Conservation (phyloP, 176 grass and related monocot species). For the Aegilops umbellulata region DNA sequence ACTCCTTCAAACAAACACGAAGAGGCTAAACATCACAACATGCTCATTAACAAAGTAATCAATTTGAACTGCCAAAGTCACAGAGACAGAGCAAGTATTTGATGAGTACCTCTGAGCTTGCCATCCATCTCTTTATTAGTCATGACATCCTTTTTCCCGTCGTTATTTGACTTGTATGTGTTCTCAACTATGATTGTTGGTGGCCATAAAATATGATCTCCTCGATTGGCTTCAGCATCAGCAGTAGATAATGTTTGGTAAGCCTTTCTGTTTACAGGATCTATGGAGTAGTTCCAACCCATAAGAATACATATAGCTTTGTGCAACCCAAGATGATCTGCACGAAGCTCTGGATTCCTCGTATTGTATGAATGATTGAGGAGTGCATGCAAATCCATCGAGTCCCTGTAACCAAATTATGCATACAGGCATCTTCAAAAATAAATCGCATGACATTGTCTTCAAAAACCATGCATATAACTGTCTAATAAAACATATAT, state of each 20-base stretch:
- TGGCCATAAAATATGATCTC: constrained; percentile 94
- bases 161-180: constrained; percentile 57
- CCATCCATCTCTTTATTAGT: constrained; percentile 81
- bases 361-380: constrained; percentile 78
- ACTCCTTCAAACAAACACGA: not conserved
- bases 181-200: constrained; percentile 88
- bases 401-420: constrained; percentile 63
- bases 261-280: constrained; percentile 63
- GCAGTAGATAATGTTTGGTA: constrained; percentile 69
- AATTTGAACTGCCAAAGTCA: constrained; percentile 25
- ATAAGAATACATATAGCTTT: constrained; percentile 96
- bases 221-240: constrained; percentile 76
- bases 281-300: constrained; percentile 84
- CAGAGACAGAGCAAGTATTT: constrained; percentile 34
- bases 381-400: constrained; percentile 71
- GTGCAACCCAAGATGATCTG: constrained; percentile 93
- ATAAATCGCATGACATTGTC: not conserved
- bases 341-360: constrained; percentile 68
- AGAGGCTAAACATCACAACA: constrained; percentile 3
- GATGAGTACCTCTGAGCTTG: constrained; percentile 83
- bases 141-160: constrained; percentile 58
- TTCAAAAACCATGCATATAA: constrained; percentile 23
- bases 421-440: constrained; percentile 18
- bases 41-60: constrained; percentile 27
- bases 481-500: not conserved